Evolutionary conservation across 176 grass and related monocot species (phyloP).

Genomic region (Avena sativa): DNA sequence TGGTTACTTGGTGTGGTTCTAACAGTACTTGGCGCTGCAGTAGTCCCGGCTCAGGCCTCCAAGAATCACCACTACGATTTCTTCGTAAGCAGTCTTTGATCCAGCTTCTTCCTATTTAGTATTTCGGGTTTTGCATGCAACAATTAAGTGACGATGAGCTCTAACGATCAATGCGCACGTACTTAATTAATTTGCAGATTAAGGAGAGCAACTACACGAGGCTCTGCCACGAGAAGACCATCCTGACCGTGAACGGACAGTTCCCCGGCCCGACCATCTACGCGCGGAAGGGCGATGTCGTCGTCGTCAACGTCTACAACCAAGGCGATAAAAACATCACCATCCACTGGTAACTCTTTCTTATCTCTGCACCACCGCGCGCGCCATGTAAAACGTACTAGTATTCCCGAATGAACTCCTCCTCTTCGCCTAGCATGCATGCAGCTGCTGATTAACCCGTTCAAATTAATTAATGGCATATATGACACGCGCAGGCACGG

Average conservation of each 20-base stretch:
- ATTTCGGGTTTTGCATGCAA: no score
- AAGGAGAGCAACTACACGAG: conserved; percentile 53
- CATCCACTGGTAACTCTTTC: conserved; percentile 58
- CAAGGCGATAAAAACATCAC: conserved; percentile 72
- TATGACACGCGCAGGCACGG: conserved; percentile 52
- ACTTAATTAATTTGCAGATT: conserved; percentile 37
- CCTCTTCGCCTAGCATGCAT: not conserved
- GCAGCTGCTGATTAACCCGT: not conserved
- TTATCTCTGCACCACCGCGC: not conserved
- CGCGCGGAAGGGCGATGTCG: conserved; percentile 55
- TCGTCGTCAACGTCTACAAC: conserved; percentile 71
- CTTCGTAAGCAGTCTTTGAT: conserved; percentile 34
- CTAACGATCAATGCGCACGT: not conserved
- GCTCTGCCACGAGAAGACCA: conserved; percentile 63
- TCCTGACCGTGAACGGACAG: conserved; percentile 68
- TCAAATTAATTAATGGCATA: not conserved
- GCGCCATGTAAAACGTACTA: not conserved
- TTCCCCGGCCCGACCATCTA: conserved; percentile 75
- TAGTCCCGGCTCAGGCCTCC: conserved; percentile 26
- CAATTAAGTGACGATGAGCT: not conserved
- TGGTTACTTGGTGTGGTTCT: conserved; percentile 41
- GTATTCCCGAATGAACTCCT: not conserved
- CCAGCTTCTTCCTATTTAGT: no score
- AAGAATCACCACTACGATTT: conserved; percentile 53
- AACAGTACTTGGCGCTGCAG: conserved; percentile 17